Conservation (phyloP, 176 grass and related monocot species). For the Lolium perenne region DNA sequence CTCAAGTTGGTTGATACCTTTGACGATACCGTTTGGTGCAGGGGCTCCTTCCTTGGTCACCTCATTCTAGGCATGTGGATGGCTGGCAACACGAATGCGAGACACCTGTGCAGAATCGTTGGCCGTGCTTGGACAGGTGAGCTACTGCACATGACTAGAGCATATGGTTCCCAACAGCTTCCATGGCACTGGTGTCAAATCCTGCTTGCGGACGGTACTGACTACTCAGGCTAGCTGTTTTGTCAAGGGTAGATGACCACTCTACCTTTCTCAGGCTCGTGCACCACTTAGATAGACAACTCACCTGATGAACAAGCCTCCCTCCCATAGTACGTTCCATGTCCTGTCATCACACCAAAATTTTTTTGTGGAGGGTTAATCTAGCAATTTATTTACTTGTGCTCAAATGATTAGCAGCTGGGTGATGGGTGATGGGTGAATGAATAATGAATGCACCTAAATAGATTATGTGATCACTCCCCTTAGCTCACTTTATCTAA, state of each 20-base stretch:
- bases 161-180: conserved; percentile 3
- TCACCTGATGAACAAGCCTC: background rate
- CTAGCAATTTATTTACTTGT: background rate
- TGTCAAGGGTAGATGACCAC: conserved; percentile 25
- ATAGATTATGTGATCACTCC: background rate
- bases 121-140: conserved; percentile 40
- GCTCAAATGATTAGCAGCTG: conserved; percentile 1
- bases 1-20: conserved; percentile 33
- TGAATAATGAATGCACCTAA: background rate
- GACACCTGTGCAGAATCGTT: conserved; percentile 3
- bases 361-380: no score
- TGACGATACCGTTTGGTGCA: background rate
- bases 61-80: conserved; percentile 14
- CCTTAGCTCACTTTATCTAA: background rate
- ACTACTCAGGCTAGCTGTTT: background rate
- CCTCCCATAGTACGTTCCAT: no score
- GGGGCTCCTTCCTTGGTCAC: background rate
- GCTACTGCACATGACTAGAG: conserved; percentile 47
- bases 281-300: background rate
- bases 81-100: background rate
- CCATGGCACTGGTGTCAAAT: background rate
- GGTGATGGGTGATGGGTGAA: background rate
- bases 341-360: background rate
- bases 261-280: background rate
- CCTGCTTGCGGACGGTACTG: background rate